Conservation (phyloP, 805 yeast genomes). For the Starmerella bombi region DNA sequence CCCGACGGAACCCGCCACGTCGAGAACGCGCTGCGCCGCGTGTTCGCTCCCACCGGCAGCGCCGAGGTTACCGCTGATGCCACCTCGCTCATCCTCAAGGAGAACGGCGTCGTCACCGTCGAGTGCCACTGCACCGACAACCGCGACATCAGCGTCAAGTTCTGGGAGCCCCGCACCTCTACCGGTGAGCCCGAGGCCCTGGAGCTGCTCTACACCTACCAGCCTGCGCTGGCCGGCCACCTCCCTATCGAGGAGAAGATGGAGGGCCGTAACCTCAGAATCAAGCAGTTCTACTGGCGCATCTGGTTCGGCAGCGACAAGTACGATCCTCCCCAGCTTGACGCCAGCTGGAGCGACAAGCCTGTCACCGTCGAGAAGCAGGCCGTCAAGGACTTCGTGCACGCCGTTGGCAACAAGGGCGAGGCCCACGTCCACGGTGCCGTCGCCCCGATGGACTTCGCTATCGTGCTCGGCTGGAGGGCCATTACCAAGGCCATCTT, state of each 20-base stretch:
- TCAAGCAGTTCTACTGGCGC: constrained; percentile 94
- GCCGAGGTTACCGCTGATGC: constrained; percentile 45
- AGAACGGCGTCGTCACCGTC: constrained; percentile 61
- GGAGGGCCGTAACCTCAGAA: constrained; percentile 82
- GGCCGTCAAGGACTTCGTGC: constrained; percentile 83
- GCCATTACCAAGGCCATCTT: constrained; percentile 96
- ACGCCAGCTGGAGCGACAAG: constrained; percentile 58
- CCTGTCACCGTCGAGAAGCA: constrained; percentile 50
- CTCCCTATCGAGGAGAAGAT: constrained; percentile 87
- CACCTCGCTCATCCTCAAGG: constrained; percentile 51
- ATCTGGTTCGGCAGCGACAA: constrained; percentile 69
- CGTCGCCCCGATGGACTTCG: constrained; percentile 95
- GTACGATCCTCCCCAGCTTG: constrained; percentile 46
- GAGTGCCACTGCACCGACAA: constrained; percentile 41
- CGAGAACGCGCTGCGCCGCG: constrained; percentile 63
- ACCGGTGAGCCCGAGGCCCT: constrained; percentile 62
- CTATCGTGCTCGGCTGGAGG: constrained; percentile 96
- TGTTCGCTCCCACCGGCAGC: constrained; percentile 61
- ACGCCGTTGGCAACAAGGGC: constrained; percentile 92
- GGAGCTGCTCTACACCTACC: constrained; percentile 63
- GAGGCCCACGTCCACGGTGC: constrained; percentile 84
- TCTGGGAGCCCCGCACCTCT: constrained; percentile 81
- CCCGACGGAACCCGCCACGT: constrained; percentile 51
- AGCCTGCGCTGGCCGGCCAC: constrained; percentile 69
- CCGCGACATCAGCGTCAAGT: constrained; percentile 48